Base-by-base conservation (phyloP, 192 early-diverging fungal species). In the Coemansia pectinata region DNA sequence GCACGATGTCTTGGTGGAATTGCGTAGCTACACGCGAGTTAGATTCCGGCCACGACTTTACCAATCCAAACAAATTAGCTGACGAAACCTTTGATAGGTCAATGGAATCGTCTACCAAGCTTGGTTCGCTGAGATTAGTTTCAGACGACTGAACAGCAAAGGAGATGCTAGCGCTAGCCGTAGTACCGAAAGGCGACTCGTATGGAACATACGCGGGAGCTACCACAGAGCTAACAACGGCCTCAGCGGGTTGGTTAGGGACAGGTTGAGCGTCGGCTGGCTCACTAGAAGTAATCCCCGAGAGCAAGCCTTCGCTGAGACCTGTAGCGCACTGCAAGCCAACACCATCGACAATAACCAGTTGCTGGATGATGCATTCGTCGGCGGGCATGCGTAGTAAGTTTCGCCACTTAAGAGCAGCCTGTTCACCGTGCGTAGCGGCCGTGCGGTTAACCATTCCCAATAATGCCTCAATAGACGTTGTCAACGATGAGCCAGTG, bases 341-440 rank as follows among this genome's bases (percentile, higher is more conserved):
- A 17, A 79, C 52, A 12, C 66, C 69, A 39, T 74, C 77, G 25
- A 70, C 64, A 25, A 71, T 62, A 17, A 64, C 12, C 25, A 79
- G 47, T 2, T 69, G 72, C 47, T 71, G 72, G 25, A 79, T 52
- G 38, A 67, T 53, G 42, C 61, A 63, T 42, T 53, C 63, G 47
- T 79, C 77, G 5, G 71, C 52, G 10, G 52, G 27, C 52, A 55
- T 7, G 5, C 33, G 29, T 23, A 55, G 52, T 10, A 55, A 14
- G 52, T 55, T 55, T 10, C 52, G 25, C 52, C 52, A 55, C 27
- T 55, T 55, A 1, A 55, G 25, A 11, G 25, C 11, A 7, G 21
- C 11, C 52, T 55, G n/a, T 3, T 11, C 52, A 14, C 21, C 52
- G 25, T 14, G 25, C 52, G 10, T 27, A 29, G 52, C 52, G 3